Conservation (phyloP, 2,329 filamentous ascomycete species). For the Alternaria tenuissima region DNA sequence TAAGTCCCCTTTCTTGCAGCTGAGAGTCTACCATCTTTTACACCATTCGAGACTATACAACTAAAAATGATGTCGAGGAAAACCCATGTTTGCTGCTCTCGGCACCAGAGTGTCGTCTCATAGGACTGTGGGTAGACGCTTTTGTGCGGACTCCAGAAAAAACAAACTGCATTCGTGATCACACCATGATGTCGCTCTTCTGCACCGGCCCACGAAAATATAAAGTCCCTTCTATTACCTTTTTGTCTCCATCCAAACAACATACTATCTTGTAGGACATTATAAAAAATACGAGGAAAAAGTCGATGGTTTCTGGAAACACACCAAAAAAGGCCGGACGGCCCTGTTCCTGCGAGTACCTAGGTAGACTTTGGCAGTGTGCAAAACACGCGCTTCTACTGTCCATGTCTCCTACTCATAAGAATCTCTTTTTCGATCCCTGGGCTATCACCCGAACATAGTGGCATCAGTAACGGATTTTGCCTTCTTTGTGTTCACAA, state of each 20-base stretch:
- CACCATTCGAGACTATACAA: neutral
- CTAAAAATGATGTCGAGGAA: too few relatives aligned
- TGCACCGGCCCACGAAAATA: neutral
- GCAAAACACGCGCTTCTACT: too few relatives aligned
- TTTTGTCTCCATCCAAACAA: too few relatives aligned
- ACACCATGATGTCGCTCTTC: too few relatives aligned
- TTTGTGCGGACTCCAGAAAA: neutral
- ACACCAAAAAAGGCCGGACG: neutral
- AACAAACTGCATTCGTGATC: too few relatives aligned
- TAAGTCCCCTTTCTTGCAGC: neutral
- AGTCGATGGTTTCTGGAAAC: too few relatives aligned
- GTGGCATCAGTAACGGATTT: too few relatives aligned
- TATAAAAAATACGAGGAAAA: fast-evolving
- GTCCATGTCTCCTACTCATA: neutral
- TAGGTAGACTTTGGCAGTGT: too few relatives aligned
- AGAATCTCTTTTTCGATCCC: too few relatives aligned
- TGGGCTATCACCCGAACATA: fast-evolving
- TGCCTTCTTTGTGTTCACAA: too few relatives aligned
- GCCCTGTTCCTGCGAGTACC: neutral
- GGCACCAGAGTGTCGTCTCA: too few relatives aligned
- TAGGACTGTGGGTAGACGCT: fast-evolving
- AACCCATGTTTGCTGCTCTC: neutral
- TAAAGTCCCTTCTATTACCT: neutral
- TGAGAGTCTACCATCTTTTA: neutral
- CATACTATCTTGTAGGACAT: too few relatives aligned